These are phyloP conservation scores for Zygotorulaspora sp. DNA, from an alignment of 805 yeast species.

Conservation along the genomic window DNA sequence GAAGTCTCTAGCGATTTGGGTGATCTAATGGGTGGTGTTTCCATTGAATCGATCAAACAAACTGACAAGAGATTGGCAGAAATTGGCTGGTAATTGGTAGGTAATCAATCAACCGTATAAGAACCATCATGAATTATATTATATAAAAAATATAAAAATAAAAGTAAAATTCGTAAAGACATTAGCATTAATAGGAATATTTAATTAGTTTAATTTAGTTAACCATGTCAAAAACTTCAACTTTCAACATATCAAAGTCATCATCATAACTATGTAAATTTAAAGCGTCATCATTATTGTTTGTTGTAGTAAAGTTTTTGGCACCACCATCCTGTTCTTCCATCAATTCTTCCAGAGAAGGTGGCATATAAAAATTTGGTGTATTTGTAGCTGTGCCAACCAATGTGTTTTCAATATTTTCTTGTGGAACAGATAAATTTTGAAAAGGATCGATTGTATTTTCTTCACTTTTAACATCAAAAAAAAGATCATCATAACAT, in stretches of 20 bases:
- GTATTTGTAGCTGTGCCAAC: conserved; percentile 4
- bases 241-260: conserved; percentile 18
- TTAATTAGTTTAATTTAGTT: conserved; percentile 3
- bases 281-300: conserved; percentile 8
- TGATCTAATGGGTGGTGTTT: conserved; percentile 69
- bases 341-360: conserved; percentile 34
- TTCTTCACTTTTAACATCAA: conserved; percentile 2
- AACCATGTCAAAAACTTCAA: conserved; percentile 20
- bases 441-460: conserved; percentile 9
- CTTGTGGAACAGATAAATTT: conserved; percentile 5
- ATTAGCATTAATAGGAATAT: conserved; percentile 2
- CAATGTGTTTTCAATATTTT: conserved; percentile 5
- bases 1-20: conserved; percentile 69
- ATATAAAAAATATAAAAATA: neutral
- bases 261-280: conserved; percentile 15
- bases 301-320: conserved; percentile 5
- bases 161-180: conserved; percentile 1
- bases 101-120: conserved; percentile 2
- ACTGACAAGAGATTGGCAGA: conserved; percentile 37
- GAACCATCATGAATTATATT: neutral
- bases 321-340: conserved; percentile 28
- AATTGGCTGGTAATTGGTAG: conserved; percentile 45
- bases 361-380: conserved; percentile 24
- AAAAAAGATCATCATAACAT: conserved; percentile 4
- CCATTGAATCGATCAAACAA: conserved; percentile 46